phyloP scores from a whole-genome alignment of 1,284 basidiomycete species.

The Inonotus obliquus region DNA sequence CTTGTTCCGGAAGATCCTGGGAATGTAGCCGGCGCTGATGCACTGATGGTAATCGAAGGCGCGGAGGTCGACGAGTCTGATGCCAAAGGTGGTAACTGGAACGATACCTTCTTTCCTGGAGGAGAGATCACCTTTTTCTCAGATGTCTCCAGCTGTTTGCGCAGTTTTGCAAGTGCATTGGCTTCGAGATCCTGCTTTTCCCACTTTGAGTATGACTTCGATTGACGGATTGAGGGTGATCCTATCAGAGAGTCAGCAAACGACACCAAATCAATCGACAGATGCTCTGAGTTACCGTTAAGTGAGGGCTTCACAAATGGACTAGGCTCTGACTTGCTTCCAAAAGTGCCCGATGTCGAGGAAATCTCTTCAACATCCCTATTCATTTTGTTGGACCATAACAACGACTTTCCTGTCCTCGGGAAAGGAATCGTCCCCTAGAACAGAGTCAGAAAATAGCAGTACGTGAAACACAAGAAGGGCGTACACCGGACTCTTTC shows the following conservation, averaged over 20 bases:
- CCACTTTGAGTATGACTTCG: slow-evolving; percentile 66
- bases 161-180: slow-evolving; percentile 62
- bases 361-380: slow-evolving; percentile 34
- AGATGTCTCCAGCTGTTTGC: slow-evolving; percentile 43
- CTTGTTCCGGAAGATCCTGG: not conserved
- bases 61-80: not conserved
- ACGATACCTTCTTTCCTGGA: slow-evolving; percentile 12
- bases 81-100: slow-evolving; percentile 3
- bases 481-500: slow-evolving; percentile 27
- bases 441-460: slow-evolving; percentile 2
- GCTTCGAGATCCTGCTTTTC: slow-evolving; percentile 80
- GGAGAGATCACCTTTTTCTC: slow-evolving; percentile 25
- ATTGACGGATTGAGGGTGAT: slow-evolving; percentile 46
- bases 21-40: slow-evolving; percentile 1
- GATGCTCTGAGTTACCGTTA: slow-evolving; percentile 32
- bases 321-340: slow-evolving; percentile 34
- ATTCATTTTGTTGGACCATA: slow-evolving; percentile 41
- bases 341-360: slow-evolving; percentile 35
- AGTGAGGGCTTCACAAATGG: slow-evolving; percentile 31
- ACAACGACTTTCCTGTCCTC: slow-evolving; percentile 40
- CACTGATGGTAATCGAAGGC: not conserved
- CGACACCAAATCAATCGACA: slow-evolving; percentile 32
- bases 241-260: slow-evolving; percentile 35
- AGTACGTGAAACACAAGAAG: not conserved
- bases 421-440: slow-evolving; percentile 28